A percentile compares a stretch with the other conserved stretches of the same genome.
Conservation (phyloP, 306 rosid species). For the Medicago lupulina region DNA sequence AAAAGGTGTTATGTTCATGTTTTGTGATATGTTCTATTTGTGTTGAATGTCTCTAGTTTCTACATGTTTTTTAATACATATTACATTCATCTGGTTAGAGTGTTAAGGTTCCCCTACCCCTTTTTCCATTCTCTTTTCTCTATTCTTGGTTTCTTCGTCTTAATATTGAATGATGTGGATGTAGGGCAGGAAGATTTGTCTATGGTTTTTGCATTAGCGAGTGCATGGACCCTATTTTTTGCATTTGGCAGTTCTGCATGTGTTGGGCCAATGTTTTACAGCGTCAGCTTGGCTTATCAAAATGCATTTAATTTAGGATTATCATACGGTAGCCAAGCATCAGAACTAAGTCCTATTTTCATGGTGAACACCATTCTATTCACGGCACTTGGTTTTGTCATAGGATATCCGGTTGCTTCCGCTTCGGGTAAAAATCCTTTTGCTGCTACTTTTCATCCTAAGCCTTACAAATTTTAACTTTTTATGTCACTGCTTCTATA, state of each 20-base stretch:
- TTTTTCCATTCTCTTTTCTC: neutral
- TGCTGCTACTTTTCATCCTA: neutral
- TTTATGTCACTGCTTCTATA: neutral
- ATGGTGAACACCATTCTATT: slow-evolving; percentile 58
- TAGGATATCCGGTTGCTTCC: slow-evolving; percentile 65
- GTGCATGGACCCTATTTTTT: slow-evolving; percentile 79
- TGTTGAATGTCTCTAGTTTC: neutral
- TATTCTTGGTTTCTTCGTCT: slow-evolving; percentile 45
- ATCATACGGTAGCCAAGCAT: slow-evolving; percentile 52
- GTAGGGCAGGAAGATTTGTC: slow-evolving; percentile 99
- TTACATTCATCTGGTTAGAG: slow-evolving; percentile 10
- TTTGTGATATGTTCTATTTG: neutral
- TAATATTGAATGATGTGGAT: slow-evolving; percentile 80
- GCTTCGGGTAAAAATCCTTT: slow-evolving; percentile 68
- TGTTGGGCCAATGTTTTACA: slow-evolving; percentile 64
- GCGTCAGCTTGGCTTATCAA: slow-evolving; percentile 63
- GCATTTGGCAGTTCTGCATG: slow-evolving; percentile 68
- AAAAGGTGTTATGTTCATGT: neutral
- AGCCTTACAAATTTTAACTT: too few species aligned
- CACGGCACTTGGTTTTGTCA: slow-evolving; percentile 44
- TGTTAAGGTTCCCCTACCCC: slow-evolving; percentile 21
- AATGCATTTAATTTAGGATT: slow-evolving; percentile 55
- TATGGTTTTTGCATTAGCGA: slow-evolving; percentile 81
- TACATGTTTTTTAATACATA: slow-evolving; percentile 17
- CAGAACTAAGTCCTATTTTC: slow-evolving; percentile 53